These are phyloP conservation scores for Sonneratia caseolaris DNA, from an alignment of 345 rosid genomes.

Conservation along the genomic window DNA sequence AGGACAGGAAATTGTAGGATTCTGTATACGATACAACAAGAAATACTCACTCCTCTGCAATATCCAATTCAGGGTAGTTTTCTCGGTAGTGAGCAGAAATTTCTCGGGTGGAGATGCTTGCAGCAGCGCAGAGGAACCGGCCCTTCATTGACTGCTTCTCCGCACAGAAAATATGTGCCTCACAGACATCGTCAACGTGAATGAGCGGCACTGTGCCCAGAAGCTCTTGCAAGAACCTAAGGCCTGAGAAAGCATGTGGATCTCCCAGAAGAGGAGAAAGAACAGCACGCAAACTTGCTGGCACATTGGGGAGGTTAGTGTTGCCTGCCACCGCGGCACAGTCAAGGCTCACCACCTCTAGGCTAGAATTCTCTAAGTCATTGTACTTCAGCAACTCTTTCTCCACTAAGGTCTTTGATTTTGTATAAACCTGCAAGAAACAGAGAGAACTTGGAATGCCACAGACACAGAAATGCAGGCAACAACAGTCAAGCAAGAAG, in stretches of 20 bases:
- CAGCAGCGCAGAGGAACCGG: slow-evolving; percentile 21
- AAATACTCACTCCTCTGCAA: slow-evolving; percentile 12
- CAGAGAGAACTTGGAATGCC: neutral
- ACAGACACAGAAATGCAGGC: too few relatives aligned
- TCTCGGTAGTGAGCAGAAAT: slow-evolving; percentile 10
- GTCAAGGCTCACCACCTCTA: slow-evolving; percentile 27
- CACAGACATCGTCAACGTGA: slow-evolving; percentile 35
- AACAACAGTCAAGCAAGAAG: neutral
- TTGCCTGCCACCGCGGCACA: slow-evolving; percentile 33
- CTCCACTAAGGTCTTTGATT: slow-evolving; percentile 29
- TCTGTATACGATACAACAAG: neutral
- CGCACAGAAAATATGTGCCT: slow-evolving; percentile 31
- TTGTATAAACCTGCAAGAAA: slow-evolving; percentile 17
- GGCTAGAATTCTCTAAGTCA: neutral
- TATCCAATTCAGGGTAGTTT: slow-evolving; percentile 14
- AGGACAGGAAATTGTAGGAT: neutral
- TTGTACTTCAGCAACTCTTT: slow-evolving; percentile 21
- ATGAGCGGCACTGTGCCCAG: slow-evolving; percentile 34
- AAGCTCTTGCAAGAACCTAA: slow-evolving; percentile 26
- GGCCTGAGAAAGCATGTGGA: neutral
- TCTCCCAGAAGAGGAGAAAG: slow-evolving; percentile 15
- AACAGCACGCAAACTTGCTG: slow-evolving; percentile 3
- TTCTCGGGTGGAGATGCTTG: slow-evolving; percentile 7
- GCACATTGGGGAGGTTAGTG: slow-evolving; percentile 16
- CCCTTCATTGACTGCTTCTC: slow-evolving; percentile 23